These are phyloP conservation scores for Mycena galopus DNA, from an alignment of 768 basidiomycete species.

Conservation along the genomic window DNA sequence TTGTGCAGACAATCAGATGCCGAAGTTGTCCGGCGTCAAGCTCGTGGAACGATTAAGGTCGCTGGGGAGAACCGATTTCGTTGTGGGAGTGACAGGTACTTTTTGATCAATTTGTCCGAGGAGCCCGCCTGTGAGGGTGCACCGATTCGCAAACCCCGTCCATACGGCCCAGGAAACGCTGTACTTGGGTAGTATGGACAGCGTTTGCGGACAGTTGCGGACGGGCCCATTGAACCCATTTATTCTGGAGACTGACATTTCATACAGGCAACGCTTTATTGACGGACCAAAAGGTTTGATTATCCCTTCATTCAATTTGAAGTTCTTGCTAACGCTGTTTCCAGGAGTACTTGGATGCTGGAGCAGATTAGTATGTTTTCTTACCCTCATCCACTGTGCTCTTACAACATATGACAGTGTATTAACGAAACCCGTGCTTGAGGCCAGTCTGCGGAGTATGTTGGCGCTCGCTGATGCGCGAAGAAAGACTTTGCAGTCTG, in stretches of 20 bases:
- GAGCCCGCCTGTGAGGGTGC: no score
- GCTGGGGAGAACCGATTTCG: constrained; percentile 68
- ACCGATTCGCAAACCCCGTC: no score
- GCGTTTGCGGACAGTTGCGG: no score
- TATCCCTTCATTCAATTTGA: neutral
- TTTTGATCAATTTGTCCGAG: no score
- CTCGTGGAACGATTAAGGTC: constrained; percentile 64
- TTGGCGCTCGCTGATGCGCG: constrained; percentile 42
- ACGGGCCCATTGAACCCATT: no score
- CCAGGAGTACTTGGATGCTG: constrained; percentile 67
- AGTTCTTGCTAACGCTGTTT: constrained; percentile 17
- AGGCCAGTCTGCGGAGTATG: constrained; percentile 52
- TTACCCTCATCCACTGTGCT: neutral
- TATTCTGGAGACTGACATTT: neutral
- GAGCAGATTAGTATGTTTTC: constrained; percentile 65
- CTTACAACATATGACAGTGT: constrained; percentile 52
- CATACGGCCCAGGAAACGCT: no score
- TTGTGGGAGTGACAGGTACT: constrained; percentile 73
- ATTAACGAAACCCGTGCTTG: constrained; percentile 73
- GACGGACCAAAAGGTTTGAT: constrained; percentile 57
- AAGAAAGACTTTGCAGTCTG: constrained; percentile 1
- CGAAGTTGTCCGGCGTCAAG: constrained; percentile 71
- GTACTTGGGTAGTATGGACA: no score
- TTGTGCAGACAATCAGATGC: constrained; percentile 71
- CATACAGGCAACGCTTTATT: constrained; percentile 55